Evolutionary conservation across 2,329 filamentous ascomycete species (phyloP), one percentile per base, ranked within the genome.

Genomic region (Tolypocladium sp.): DNA sequence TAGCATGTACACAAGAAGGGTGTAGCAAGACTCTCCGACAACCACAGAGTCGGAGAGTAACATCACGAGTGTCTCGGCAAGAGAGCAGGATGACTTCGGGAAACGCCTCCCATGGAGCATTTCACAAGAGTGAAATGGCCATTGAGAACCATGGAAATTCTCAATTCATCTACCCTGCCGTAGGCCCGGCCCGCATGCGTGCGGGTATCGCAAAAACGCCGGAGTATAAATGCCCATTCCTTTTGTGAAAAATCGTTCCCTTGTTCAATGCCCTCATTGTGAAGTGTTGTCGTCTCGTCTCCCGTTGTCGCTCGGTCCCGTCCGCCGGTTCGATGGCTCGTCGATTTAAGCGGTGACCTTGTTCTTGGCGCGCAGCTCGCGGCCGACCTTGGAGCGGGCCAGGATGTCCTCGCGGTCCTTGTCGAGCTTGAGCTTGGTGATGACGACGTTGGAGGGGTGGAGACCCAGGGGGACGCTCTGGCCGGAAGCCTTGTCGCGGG

Each of bases 341-440:
- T 57, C 63, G 65, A 37, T 65, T 77, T 81, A 82, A 67, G 78
- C 77, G 72, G 84, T 82, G 76, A 81, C 79, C 80, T 88, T 88
- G 81, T 77, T 79, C 82, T 92, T 92, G 77, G 80, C 80, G 76
- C 81, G 81, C 74, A 86, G 82, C 81, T 93, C 90, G 66, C 90
- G 88, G 73, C 90, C 91, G 68, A 81, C 78, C 80, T 88, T 87
- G 82, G 90, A 91, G 80, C 91, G 87, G 81, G 91, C 90, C 70
- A 95, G 83, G 74, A 94, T 94, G 77, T 81, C 82, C 85, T 94
- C 90, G 70, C 91, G 89, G 81, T 95, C 90, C 88, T 94, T 93
- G 85, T 94, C 90, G 73, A 97, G 85, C 90, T 97, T 96, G 79
- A 97, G 86, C 87, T 97, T 97, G 82, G 89, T 96, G 84, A 99